These are phyloP conservation scores for Microbotryum scabiosae DNA, from an alignment of 1,284 basidiomycete genomes.

Conservation along the genomic window DNA sequence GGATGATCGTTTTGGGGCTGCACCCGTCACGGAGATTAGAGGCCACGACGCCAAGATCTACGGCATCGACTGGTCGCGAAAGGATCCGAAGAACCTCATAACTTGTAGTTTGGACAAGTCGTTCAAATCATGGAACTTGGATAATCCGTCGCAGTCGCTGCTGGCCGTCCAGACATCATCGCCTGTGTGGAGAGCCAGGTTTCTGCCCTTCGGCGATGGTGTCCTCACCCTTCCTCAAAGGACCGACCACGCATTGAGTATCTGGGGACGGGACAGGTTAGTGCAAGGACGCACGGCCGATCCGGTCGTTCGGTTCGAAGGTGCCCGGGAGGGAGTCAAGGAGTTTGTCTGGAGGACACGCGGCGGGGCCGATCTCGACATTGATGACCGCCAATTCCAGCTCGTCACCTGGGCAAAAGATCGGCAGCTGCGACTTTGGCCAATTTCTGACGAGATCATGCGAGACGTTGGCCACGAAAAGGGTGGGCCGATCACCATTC, in stretches of 20 bases:
- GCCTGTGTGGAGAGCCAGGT: constrained; percentile 88
- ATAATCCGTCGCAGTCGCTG: constrained; percentile 4
- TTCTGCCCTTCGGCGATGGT: constrained; percentile 86
- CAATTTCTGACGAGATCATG: constrained; percentile 62
- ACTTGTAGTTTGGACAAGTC: constrained; percentile 88
- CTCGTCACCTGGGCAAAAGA: constrained; percentile 97
- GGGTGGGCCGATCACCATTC: constrained; percentile 46
- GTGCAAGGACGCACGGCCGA: constrained; percentile 42
- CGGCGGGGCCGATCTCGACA: constrained; percentile 44
- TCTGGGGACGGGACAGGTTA: constrained; percentile 54
- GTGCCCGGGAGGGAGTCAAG: constrained; percentile 87
- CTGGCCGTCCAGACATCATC: constrained; percentile 52
- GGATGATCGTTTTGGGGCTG: constrained; percentile 81
- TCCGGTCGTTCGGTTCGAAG: constrained; percentile 71
- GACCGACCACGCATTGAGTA: constrained; percentile 72
- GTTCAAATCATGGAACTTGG: constrained; percentile 52
- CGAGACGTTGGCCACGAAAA: constrained; percentile 49
- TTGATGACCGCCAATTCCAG: constrained; percentile 68
- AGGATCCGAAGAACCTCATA: constrained; percentile 62
- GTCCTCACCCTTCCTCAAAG: constrained; percentile 83
- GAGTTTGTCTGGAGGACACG: constrained; percentile 90
- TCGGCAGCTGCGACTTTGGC: constrained; percentile 85
- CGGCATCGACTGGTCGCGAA: constrained; percentile 87
- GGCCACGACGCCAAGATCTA: constrained; percentile 86
- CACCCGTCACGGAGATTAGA: constrained; percentile 64